Conservation (phyloP, 257 asterid genomes). For the Solanum bukasovii region DNA sequence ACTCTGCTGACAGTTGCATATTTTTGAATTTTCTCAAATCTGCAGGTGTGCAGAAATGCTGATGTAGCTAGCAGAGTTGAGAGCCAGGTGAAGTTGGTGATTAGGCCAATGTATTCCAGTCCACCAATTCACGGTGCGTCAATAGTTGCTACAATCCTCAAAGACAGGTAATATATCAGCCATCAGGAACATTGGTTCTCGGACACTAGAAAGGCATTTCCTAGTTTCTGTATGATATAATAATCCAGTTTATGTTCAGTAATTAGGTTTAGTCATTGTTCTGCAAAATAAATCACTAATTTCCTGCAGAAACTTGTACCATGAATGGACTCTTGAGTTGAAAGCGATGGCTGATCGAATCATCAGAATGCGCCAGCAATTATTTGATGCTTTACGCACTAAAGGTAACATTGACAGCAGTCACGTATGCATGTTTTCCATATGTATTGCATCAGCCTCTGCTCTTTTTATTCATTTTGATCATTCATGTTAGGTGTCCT, state of each 20-base stretch:
- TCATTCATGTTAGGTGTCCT: neutral
- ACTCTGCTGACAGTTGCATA: neutral
- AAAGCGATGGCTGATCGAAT: slow-evolving; percentile 98
- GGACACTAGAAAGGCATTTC: neutral
- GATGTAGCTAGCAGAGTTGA: slow-evolving; percentile 92
- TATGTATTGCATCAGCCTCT: neutral
- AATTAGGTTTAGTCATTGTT: neutral
- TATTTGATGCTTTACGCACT: slow-evolving; percentile 68
- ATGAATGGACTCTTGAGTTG: slow-evolving; percentile 89
- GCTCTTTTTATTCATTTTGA: neutral
- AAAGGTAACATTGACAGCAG: slow-evolving; percentile 36
- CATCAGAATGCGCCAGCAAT: slow-evolving; percentile 78
- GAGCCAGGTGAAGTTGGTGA: slow-evolving; percentile 91
- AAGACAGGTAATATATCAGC: slow-evolving; percentile 54
- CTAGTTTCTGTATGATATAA: neutral
- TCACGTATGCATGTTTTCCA: neutral
- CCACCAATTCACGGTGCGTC: slow-evolving; percentile 99
- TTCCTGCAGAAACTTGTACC: slow-evolving; percentile 56
- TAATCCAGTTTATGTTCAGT: neutral
- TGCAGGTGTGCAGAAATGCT: slow-evolving; percentile 70
- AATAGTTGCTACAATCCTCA: slow-evolving; percentile 81
- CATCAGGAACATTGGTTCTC: neutral
- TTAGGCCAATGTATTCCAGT: slow-evolving; percentile 96
- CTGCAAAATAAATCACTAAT: neutral
- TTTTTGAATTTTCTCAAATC: neutral